A percentile compares a stretch with the other conserved stretches of the same genome.
Evolutionary conservation across 164 flowering plant species (phyloP).

Genomic region (Vitis rupestris): DNA sequence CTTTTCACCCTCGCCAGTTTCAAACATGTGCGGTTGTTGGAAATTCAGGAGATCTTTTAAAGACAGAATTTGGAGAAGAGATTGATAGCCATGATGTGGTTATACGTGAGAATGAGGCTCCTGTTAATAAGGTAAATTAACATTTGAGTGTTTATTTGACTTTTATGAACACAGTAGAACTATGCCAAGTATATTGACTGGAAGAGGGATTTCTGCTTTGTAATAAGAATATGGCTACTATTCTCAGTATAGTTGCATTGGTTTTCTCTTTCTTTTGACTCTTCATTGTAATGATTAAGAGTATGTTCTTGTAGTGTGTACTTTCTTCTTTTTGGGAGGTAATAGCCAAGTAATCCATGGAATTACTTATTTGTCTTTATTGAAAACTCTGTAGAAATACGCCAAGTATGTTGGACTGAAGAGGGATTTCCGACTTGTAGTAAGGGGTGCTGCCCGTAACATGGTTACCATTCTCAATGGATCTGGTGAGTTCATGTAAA

Average conservation of each 20-base stretch:
- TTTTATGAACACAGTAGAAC: no score
- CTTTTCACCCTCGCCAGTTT: slow-evolving; percentile 92
- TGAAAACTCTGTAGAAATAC: slow-evolving; percentile 63
- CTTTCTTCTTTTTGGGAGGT: slow-evolving; percentile 4
- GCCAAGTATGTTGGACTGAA: slow-evolving; percentile 92
- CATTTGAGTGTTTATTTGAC: not conserved
- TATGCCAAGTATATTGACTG: no score
- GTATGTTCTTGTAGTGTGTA: not conserved
- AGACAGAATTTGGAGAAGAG: slow-evolving; percentile 92
- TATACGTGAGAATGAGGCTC: slow-evolving; percentile 96
- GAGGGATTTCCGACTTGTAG: slow-evolving; percentile 95
- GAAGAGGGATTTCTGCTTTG: no score
- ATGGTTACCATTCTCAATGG: slow-evolving; percentile 88
- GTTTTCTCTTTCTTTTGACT: not conserved
- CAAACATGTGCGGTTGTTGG: slow-evolving; percentile 96
- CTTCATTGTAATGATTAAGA: not conserved
- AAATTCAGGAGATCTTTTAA: slow-evolving; percentile 92
- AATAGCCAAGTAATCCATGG: slow-evolving; percentile 2
- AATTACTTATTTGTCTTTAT: not conserved
- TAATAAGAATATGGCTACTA: no score
- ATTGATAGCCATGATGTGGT: slow-evolving; percentile 97
- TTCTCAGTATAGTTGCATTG: not conserved
- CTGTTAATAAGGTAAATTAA: slow-evolving; percentile 74
- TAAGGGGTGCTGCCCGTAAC: slow-evolving; percentile 95
- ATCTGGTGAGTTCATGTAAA: slow-evolving; percentile 52